Base-by-base conservation (phyloP, 202 grass and related monocot genomes). In the Panicum virgatum region DNA sequence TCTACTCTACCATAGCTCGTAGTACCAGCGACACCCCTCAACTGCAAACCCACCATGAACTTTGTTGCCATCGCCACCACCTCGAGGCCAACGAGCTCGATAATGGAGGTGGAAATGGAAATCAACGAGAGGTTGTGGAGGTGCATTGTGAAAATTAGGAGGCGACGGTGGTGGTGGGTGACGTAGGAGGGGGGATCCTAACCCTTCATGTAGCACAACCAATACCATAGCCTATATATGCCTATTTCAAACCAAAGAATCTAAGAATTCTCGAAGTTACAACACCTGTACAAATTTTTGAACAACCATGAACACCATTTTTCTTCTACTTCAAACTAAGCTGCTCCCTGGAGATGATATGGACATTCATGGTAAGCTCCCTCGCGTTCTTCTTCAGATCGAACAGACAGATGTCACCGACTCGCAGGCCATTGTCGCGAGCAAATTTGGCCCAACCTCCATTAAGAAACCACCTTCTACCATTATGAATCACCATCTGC, bases 401-500 rank as follows among this genome's bases (percentile, higher is more conserved):
- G 5, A 94, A 90, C 18, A 89, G 53, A 60, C 82, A 93, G 66
- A 91, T 23, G 70, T 97, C 88, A 32, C 86, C 84, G 0, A 83
- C 57, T 51, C 61, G 58, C 65, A 97, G 62, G 43, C 61, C 70
- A 61, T 89, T 97, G 48, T 93, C 83, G 26, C 1, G 7, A n/a
- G 34, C 84, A 29, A 97, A 97, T 27, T 80, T 26, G 76, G 50
- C 7, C 84, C 89, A 86, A 39, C 80, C 66, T 51, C 8, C 38
- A 27, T 14, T 9, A 37, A 89, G 62, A 34, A 45, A 6, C 78
- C 51, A 30, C 25, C 52, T 66, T 7, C 8, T 77, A 9, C 72
- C 25, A 10, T 32, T 52, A 18, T 54, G 12, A 18, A 80, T 34
- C n/a, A 14, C 30, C 54, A 79, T 62, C 3, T 76, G 36, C 0